Base-by-base conservation (phyloP, 2,329 filamentous ascomycete species). In the Cordyceps militaris region DNA sequence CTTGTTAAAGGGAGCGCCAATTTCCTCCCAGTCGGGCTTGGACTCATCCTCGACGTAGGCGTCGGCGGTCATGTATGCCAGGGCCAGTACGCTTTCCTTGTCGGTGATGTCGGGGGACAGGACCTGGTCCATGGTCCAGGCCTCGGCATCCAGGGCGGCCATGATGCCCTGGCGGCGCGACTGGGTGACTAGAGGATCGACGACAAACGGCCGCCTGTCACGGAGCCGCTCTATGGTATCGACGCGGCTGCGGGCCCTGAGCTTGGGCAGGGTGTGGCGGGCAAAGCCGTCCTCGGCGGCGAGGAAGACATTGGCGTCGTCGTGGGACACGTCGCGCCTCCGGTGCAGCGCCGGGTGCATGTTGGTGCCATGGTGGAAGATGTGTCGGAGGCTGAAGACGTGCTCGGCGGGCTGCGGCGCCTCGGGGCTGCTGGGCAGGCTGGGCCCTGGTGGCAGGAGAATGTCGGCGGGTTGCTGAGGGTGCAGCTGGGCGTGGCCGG, bases 331-430 rank as follows among this genome's bases (percentile, higher is more conserved):
- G 70, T 97, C 91, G 61, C 87, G 79, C 64, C 84, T 86, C 59
- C 87, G 81, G 71, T 97, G 90, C 16, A 97, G 81, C 5, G 79
- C 73, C 3, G 92, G 92, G 64, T 96, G 83, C 64, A 81, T 76
- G 70, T 93, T 82, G 42, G 90, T 88, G 59, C 93, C 93, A 74
- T 96, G 92, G 70, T 97, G 92, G 73, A 90, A 94, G 66, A 97
- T 86, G 73, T 99, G 93, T 66, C 91, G 86, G 58, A 99, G 82
- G 7, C 80, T 85, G 75, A 87, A 86, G 36, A 75, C 73, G 64
- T 86, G 83, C 9, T 84, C 77, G 21, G 77, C 76, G 11, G 81
- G 75, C 11, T 66, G 68, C 23, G 77, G 78, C 5, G 74, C 66
- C 57, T 80, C 76, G 55, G 66, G 68, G n/a, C 59, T 65, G 26